A percentile compares a stretch with the other conserved stretches of the same genome.
These are phyloP conservation scores for Leccinum variicolor DNA, from an alignment of 768 basidiomycete species.

Conservation along the genomic window DNA sequence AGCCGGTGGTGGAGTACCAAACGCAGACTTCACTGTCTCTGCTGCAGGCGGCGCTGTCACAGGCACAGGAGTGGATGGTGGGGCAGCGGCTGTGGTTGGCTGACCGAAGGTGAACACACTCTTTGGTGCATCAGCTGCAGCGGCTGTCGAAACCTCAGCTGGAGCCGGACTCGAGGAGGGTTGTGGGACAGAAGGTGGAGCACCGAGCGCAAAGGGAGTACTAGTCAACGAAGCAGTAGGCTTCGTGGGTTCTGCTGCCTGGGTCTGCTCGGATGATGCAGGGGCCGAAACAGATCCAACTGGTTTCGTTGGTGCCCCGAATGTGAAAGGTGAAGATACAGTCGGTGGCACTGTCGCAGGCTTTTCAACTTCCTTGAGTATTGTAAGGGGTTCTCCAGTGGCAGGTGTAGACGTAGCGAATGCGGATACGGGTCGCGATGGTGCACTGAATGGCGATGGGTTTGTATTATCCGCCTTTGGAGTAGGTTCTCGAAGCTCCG, in stretches of 20 bases:
- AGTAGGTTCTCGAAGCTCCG: background rate
- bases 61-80: slow-evolving; percentile 7
- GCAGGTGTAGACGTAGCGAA: slow-evolving; percentile 8
- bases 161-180: background rate
- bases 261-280: slow-evolving; percentile 11
- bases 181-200: slow-evolving; percentile 10
- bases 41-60: slow-evolving; percentile 13
- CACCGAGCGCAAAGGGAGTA: slow-evolving; percentile 28
- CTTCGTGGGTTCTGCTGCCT: slow-evolving; percentile 4
- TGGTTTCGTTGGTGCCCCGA: slow-evolving; percentile 23
- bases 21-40: slow-evolving; percentile 42
- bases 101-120: slow-evolving; percentile 33
- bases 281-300: slow-evolving; percentile 15
- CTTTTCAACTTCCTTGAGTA: slow-evolving; percentile 19
- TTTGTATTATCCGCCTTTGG: slow-evolving; percentile 8
- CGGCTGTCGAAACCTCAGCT: background rate
- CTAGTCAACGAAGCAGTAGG: slow-evolving; percentile 3
- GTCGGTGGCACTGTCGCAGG: slow-evolving; percentile 5
- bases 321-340: slow-evolving; percentile 25
- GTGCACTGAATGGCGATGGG: slow-evolving; percentile 10
- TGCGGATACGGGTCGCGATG: slow-evolving; percentile 5
- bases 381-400: slow-evolving; percentile 4
- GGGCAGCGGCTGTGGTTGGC: slow-evolving; percentile 7
- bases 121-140: slow-evolving; percentile 30
- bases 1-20: slow-evolving; percentile 30